A percentile compares a stretch with the other conserved stretches of the same genome.
Evolutionary conservation across 192 early-diverging fungal species (phyloP).

Genomic region (Coemansia sp.): DNA sequence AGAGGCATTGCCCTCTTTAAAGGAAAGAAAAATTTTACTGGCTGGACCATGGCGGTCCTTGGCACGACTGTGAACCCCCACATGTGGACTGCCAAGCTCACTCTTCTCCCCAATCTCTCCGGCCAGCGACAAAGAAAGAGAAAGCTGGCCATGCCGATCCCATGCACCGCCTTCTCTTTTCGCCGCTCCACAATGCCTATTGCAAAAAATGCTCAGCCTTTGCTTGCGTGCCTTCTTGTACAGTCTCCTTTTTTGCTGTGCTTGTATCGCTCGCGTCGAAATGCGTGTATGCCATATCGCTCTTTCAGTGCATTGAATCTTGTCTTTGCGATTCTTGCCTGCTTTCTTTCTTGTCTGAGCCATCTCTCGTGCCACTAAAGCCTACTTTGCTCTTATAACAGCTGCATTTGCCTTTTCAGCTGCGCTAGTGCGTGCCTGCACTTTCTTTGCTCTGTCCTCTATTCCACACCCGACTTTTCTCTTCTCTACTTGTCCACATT

Average conservation of each 20-base stretch:
- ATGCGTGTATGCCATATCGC: too few relatives aligned
- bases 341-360: too few relatives aligned
- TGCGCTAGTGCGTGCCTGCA: background rate
- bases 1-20: too few relatives aligned
- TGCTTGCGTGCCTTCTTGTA: too few relatives aligned
- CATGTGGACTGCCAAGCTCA: background rate
- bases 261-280: too few relatives aligned
- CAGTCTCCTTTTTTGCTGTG: too few relatives aligned
- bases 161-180: background rate
- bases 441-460: background rate
- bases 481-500: background rate
- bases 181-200: background rate
- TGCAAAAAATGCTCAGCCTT: too few relatives aligned
- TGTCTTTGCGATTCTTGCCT: too few relatives aligned
- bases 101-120: background rate
- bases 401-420: background rate
- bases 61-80: background rate
- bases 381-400: background rate
- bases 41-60: background rate
- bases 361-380: too few relatives aligned
- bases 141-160: conserved; percentile 3
- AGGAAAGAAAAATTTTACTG: background rate
- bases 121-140: background rate
- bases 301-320: too few relatives aligned
- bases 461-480: background rate